Base-by-base conservation (phyloP, 108 stramenopile genomes). In the Epipyxis sp. region DNA sequence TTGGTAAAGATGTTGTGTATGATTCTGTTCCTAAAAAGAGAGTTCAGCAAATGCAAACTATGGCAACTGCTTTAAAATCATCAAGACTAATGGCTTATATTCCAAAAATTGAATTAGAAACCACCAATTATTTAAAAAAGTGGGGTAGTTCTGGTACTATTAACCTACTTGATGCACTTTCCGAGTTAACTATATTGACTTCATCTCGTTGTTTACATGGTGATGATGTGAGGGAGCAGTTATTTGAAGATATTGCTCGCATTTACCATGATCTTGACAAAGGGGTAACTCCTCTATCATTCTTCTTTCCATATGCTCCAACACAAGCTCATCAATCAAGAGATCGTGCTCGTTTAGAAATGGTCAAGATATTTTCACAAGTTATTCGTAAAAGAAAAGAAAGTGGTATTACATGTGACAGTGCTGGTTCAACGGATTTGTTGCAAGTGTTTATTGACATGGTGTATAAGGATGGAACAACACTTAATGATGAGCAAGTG, bases 211-310 rank as follows among this genome's bases (percentile, higher is more conserved):
- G 96, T 77, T 86, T 99, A 16, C 95, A 98, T 74, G 98, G 98
- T 61, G 94, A 96, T 68, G 98, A 99, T 81, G 96, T 99, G 29
- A 91, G 97, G 16, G 94, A 95, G 82, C 91, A 91, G 74, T 81
- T 99, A 77, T 97, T 96, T 88, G 89, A 89, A 44, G 93, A 99
- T 78, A 93, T 99, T 41, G 86, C 92, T 40, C 82, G 91, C 6
- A 78, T 99, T 65, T 98, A 95, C 78, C 93, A 95, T 78, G 95
- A 97, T 82, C 83, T 99, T 59, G 98, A 99, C 83, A 87, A 94
- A 69, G 98, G 98, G 79, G 86, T 99, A 85, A 97, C 95, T 1
- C 97, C 98, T 2, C 77, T 98, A 40, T 96, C 95, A n/a, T 90
- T 96, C 13, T 96, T 99, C 86, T 93, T 94, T 86, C 96, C 96